phyloP scores from a whole-genome alignment of 805 yeast genomes.

The Starmerella gropengiesseri region DNA sequence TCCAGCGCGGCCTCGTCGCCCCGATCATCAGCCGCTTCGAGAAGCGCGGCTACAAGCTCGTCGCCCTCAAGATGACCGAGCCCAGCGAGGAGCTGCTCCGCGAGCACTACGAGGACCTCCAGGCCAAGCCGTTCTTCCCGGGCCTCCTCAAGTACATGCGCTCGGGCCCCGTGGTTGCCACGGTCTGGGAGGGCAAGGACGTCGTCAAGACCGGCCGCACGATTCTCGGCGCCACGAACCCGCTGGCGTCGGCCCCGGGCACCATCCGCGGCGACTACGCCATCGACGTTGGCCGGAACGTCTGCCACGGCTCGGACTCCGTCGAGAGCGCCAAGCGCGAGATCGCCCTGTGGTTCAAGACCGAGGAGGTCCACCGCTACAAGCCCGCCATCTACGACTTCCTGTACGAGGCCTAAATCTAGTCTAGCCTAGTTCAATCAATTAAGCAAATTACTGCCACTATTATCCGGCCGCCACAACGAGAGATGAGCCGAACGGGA shows the following conservation, averaged over 20 bases:
- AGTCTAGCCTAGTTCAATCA: not conserved
- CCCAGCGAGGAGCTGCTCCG: conserved; percentile 83
- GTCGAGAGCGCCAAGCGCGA: conserved; percentile 96
- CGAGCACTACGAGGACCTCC: conserved; percentile 92
- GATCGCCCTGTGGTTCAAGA: conserved; percentile 94
- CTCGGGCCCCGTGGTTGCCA: conserved; percentile 97
- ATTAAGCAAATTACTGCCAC: not conserved
- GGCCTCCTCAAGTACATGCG: conserved; percentile 90
- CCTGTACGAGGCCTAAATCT: conserved; percentile 72
- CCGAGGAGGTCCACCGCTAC: conserved; percentile 90
- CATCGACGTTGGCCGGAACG: conserved; percentile 98
- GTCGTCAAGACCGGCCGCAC: conserved; percentile 98
- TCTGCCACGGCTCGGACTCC: conserved; percentile 98
- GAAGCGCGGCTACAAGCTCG: conserved; percentile 95
- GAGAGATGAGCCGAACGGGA: too few relatives aligned
- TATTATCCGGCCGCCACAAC: too few relatives aligned
- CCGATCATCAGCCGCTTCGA: conserved; percentile 88
- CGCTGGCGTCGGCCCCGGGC: conserved; percentile 94
- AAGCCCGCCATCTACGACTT: conserved; percentile 73
- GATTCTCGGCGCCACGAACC: conserved; percentile 98
- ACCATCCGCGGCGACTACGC: conserved; percentile 99
- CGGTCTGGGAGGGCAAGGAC: conserved; percentile 99
- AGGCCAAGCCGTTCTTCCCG: conserved; percentile 96
- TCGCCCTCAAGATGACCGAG: conserved; percentile 80
- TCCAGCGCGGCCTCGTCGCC: conserved; percentile 94